Evolutionary conservation across 2,329 filamentous ascomycete species (phyloP).

Genomic region (Xylaria sp.): DNA sequence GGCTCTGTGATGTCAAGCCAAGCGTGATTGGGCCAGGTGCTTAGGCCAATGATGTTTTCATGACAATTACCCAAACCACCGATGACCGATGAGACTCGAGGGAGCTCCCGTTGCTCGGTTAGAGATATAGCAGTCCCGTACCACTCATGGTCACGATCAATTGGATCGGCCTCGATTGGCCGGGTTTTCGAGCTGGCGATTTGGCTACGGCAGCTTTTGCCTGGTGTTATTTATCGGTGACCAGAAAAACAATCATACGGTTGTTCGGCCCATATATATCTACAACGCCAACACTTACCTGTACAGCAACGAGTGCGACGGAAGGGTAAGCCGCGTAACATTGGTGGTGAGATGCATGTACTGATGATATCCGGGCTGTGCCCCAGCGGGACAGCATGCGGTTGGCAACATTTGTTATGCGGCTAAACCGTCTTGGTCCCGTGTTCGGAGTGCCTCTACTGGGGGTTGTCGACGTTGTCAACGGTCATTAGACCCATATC

Average conservation of each 20-base stretch:
- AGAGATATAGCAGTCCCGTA: background rate
- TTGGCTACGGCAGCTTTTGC: background rate
- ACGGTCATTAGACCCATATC: constrained; percentile 10
- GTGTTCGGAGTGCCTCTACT: constrained; percentile 26
- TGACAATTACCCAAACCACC: constrained; percentile 27
- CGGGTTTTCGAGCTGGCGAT: background rate
- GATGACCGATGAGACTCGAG: constrained; percentile 23
- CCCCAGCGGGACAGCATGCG: constrained; percentile 10
- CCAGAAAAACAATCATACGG: background rate
- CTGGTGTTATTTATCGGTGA: background rate
- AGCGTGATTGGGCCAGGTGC: constrained; percentile 31
- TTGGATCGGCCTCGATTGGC: background rate
- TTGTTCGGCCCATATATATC: background rate
- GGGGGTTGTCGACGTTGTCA: background rate
- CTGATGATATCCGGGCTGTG: constrained; percentile 17
- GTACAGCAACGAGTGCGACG: background rate
- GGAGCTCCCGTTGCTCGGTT: constrained; percentile 8
- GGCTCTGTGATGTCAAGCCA: constrained; percentile 35
- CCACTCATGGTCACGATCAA: background rate
- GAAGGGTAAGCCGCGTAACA: background rate
- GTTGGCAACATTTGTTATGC: constrained; percentile 22
- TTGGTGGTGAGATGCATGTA: background rate
- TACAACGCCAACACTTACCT: background rate
- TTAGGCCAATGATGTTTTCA: constrained; percentile 32
- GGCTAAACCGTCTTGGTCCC: constrained; percentile 19